Evolutionary conservation across 305 asterid genomes (phyloP).

Genomic region (Coffea humblotiana): DNA sequence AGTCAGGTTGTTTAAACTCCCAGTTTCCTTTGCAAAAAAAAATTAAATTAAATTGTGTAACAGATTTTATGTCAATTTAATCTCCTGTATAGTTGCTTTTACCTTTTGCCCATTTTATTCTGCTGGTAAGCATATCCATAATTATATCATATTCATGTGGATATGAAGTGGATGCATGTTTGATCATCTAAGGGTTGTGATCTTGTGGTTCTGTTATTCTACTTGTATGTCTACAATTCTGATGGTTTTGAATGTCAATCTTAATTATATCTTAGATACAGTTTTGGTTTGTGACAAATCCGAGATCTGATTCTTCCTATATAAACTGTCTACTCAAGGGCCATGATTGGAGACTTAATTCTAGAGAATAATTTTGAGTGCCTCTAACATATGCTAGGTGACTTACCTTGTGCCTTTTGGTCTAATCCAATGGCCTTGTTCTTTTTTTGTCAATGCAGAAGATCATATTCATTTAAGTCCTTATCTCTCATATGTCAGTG

Average conservation of each 20-base stretch:
- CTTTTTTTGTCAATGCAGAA: slow-evolving; percentile 46
- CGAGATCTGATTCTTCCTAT: background rate
- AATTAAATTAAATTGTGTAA: background rate
- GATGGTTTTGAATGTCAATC: background rate
- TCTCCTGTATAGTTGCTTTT: background rate
- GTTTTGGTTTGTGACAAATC: background rate
- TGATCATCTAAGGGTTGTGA: background rate
- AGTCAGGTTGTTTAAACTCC: slow-evolving; percentile 54
- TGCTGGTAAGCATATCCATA: no score
- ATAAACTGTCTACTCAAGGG: background rate
- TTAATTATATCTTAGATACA: background rate
- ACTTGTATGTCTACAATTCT: background rate
- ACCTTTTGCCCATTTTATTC: no score
- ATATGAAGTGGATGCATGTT: background rate
- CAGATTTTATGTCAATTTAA: background rate
- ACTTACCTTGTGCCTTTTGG: background rate
- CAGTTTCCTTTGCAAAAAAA: background rate
- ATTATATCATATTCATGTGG: no score
- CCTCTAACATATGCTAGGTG: background rate
- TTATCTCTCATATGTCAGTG: slow-evolving; percentile 78
- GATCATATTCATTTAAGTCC: slow-evolving; percentile 79
- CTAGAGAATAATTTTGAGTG: background rate
- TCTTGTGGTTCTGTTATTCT: background rate
- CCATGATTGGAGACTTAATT: background rate
- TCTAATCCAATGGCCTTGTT: slow-evolving; percentile 19